Evolutionary conservation across 345 rosid species (phyloP).

Genomic region (Mallotus nudiflorus): DNA sequence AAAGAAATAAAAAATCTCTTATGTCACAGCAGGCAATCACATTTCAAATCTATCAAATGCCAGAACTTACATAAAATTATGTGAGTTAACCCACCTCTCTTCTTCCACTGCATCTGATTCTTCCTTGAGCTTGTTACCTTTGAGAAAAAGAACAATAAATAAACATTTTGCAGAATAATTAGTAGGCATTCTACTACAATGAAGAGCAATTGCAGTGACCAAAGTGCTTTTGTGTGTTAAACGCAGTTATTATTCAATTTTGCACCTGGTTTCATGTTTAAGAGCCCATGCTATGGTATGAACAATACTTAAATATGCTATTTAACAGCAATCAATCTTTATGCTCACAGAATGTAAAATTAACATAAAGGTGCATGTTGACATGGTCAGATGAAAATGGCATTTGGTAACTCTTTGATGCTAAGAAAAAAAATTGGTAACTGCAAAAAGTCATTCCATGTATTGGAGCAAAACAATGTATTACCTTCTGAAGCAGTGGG

Average conservation of each 20-base stretch:
- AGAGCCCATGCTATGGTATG: neutral
- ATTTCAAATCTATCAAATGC: neutral
- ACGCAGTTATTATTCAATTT: too few species aligned
- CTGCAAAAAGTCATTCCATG: neutral
- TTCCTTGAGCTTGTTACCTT: constrained; percentile 50
- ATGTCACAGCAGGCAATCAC: constrained; percentile 1
- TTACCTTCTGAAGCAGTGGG: constrained; percentile 68
- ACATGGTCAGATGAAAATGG: neutral
- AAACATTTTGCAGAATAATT: constrained; percentile 1
- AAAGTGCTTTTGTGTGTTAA: too few species aligned
- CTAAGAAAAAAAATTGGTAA: constrained; percentile 9
- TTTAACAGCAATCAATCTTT: neutral
- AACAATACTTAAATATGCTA: neutral
- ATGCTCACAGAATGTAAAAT: neutral
- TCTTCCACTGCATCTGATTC: constrained; percentile 37
- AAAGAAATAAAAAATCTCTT: neutral
- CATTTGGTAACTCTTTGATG: constrained; percentile 11
- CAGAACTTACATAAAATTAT: neutral
- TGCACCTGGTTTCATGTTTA: too few species aligned
- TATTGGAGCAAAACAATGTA: constrained; percentile 3
- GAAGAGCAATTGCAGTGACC: neutral
- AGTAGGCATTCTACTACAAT: neutral
- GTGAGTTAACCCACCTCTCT: constrained; percentile 43
- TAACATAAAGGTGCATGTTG: neutral
- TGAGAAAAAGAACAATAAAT: constrained; percentile 18